A percentile compares a stretch with the other conserved stretches of the same genome.
These are phyloP conservation scores for Alopecurus myosuroides DNA, from an alignment of 176 grass and related monocot species.

Conservation along the genomic window DNA sequence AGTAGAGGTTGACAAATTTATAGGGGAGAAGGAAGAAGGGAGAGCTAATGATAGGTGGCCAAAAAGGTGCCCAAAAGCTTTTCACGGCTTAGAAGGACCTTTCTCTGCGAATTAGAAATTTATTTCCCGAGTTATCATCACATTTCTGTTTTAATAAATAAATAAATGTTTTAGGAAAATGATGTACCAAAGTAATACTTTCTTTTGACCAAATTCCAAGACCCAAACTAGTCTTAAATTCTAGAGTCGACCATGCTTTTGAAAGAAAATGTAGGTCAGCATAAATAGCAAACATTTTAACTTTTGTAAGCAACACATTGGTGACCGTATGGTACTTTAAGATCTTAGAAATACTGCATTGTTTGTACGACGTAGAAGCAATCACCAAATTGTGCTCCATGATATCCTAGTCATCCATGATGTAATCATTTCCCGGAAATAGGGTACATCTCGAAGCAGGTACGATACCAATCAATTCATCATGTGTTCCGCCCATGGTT, in stretches of 20 bases:
- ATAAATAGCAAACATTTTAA: background rate
- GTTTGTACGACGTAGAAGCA: background rate
- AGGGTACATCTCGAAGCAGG: background rate
- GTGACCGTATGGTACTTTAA: background rate
- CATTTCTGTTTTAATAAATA: background rate
- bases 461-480: conserved; percentile 8
- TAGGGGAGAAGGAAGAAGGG: conserved; percentile 18
- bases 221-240: background rate
- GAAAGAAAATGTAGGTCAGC: background rate
- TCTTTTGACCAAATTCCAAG: background rate
- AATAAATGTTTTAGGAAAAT: background rate
- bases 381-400: background rate
- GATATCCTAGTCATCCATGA: conserved; percentile 27
- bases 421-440: background rate
- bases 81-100: conserved; percentile 16
- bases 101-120: background rate
- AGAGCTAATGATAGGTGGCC: conserved; percentile 21
- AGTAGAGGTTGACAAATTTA: conserved; percentile 38
- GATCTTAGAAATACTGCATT: background rate
- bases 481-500: conserved; percentile 3
- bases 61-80: conserved; percentile 35
- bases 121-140: background rate
- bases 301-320: background rate
- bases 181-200: background rate
- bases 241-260: background rate